Conservation (phyloP, 169 alveolate species). For the Eimeria brunetti region DNA sequence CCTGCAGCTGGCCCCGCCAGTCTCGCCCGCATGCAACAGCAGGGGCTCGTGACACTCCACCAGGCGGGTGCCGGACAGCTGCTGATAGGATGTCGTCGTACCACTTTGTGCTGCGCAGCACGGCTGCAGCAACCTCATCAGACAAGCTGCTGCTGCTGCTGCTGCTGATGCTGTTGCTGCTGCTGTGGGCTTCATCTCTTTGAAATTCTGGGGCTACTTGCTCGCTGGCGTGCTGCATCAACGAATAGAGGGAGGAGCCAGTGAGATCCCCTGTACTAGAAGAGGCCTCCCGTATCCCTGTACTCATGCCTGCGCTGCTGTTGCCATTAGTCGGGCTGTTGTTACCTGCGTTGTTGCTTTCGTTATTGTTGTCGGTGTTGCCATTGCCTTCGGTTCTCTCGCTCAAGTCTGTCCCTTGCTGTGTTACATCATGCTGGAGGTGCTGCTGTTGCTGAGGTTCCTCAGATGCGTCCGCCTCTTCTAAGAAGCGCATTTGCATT, state of each 20-base stretch:
- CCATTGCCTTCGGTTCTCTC: not conserved
- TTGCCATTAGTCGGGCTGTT: not conserved
- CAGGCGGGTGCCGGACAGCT: slow-evolving; percentile 34
- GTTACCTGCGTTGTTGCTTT: not conserved
- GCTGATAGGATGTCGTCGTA: slow-evolving; percentile 67
- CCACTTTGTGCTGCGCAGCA: slow-evolving; percentile 60
- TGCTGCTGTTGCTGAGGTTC: slow-evolving; percentile 36
- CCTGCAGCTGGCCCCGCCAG: slow-evolving; percentile 42
- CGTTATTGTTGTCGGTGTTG: not conserved
- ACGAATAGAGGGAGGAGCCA: not conserved
- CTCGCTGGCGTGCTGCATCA: slow-evolving; percentile 73
- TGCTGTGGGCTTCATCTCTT: not conserved
- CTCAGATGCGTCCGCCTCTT: slow-evolving; percentile 58
- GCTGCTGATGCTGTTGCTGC: slow-evolving; percentile 42
- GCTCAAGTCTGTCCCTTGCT: not conserved
- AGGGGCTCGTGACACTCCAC: slow-evolving; percentile 16
- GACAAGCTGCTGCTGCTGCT: slow-evolving; percentile 55
- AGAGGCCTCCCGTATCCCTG: not conserved
- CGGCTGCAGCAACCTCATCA: slow-evolving; percentile 66
- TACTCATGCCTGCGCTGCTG: slow-evolving; percentile 13
- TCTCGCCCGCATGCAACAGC: slow-evolving; percentile 31
- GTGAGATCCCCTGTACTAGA: not conserved
- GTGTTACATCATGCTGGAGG: slow-evolving; percentile 1
- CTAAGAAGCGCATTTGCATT: slow-evolving; percentile 67
- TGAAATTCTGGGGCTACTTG: slow-evolving; percentile 38